A percentile compares a stretch with the other conserved stretches of the same genome.
These are phyloP conservation scores for Echeveria elegans DNA, from an alignment of 164 flowering plant genomes.

Conservation along the genomic window DNA sequence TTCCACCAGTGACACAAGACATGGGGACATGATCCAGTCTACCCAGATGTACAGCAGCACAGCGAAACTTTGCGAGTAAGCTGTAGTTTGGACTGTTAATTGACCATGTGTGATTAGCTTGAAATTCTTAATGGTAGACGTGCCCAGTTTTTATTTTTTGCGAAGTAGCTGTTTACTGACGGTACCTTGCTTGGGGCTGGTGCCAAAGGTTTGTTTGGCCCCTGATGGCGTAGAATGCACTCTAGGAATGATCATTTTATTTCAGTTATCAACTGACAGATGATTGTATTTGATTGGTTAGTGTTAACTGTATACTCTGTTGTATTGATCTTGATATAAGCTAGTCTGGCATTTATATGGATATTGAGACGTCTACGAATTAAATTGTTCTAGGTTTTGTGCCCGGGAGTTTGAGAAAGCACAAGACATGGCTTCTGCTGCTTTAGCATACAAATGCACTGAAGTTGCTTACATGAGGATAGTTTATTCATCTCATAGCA, in stretches of 20 bases:
- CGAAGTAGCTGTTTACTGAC: not conserved
- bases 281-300: not conserved
- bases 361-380: not conserved
- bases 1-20: conserved; percentile 45
- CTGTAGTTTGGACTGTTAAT: conserved; percentile 6
- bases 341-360: not conserved
- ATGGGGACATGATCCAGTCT: conserved; percentile 52
- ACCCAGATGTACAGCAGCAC: conserved; percentile 65
- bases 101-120: not conserved
- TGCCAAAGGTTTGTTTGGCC: not conserved
- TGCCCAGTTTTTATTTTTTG: not conserved
- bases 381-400: conserved; percentile 48
- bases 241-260: not conserved
- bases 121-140: not conserved
- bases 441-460: conserved; percentile 88
- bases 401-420: conserved; percentile 72
- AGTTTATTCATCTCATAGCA: conserved; percentile 40
- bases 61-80: conserved; percentile 88
- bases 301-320: not conserved
- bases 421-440: conserved; percentile 77
- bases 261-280: not conserved
- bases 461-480: conserved; percentile 89
- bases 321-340: not conserved
- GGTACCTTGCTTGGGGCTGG: not conserved
- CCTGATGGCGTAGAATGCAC: not conserved